These are phyloP conservation scores for Alternaria arborescens DNA, from an alignment of 2,329 filamentous ascomycete genomes.

Conservation along the genomic window DNA sequence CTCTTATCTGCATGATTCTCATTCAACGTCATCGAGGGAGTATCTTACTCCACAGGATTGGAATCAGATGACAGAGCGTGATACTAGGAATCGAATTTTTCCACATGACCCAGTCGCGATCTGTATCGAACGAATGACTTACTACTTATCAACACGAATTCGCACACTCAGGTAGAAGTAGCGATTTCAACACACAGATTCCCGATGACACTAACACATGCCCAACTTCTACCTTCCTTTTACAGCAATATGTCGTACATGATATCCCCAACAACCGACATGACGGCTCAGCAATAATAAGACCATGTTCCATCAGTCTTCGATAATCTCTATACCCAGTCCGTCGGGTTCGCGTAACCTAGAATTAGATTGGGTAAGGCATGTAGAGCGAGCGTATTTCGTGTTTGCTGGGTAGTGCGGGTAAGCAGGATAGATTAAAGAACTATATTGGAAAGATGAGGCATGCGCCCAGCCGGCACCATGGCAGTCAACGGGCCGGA, in stretches of 20 bases:
- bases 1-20: background rate
- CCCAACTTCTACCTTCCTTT: background rate
- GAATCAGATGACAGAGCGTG: background rate
- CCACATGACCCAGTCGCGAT: background rate
- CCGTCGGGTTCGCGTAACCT: background rate
- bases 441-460: background rate
- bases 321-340: background rate
- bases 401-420: background rate
- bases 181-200: background rate
- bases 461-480: background rate
- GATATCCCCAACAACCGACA: background rate
- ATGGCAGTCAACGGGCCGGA: background rate
- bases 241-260: background rate
- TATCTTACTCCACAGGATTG: background rate
- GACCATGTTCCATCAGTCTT: background rate
- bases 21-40: background rate
- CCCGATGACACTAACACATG: background rate
- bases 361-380: background rate
- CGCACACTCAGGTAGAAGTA: background rate
- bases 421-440: conserved; percentile 4
- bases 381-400: background rate
- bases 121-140: background rate
- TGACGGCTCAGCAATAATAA: background rate
- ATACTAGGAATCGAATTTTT: background rate
- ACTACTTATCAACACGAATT: background rate